Evolutionary conservation across 495 filamentous ascomycete genomes (phyloP).

Genomic region (Physcia stellaris): DNA sequence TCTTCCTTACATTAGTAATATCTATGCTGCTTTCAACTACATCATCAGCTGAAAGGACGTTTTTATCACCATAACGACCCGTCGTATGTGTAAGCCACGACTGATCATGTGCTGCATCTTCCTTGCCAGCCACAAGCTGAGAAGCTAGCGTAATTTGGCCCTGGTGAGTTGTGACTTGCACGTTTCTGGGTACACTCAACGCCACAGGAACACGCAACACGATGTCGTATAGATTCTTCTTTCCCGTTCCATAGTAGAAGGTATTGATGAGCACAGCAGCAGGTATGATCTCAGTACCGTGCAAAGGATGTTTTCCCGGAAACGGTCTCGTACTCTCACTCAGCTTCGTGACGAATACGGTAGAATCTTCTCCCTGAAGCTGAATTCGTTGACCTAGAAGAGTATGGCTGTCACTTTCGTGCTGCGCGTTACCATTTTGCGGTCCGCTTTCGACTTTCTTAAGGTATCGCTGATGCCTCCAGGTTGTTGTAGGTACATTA

Average conservation of each 20-base stretch:
- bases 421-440: too few relatives aligned
- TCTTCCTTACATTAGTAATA: too few relatives aligned
- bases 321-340: constrained; percentile 23
- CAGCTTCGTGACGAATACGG: constrained; percentile 17
- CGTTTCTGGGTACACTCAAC: constrained; percentile 20
- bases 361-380: constrained; percentile 15
- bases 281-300: constrained; percentile 29
- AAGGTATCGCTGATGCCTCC: too few relatives aligned
- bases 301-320: constrained; percentile 20
- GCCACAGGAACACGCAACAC: constrained; percentile 21
- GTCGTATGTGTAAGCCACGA: constrained; percentile 30
- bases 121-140: constrained; percentile 11
- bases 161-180: constrained; percentile 21
- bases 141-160: constrained; percentile 19
- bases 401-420: too few relatives aligned
- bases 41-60: not conserved
- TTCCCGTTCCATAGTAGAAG: constrained; percentile 20
- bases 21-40: constrained; percentile 14
- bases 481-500: too few relatives aligned
- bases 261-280: constrained; percentile 28
- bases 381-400: too few relatives aligned
- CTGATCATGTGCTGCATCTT: constrained; percentile 8
- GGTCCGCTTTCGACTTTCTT: too few relatives aligned
- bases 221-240: constrained; percentile 12
- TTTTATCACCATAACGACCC: constrained; percentile 3